phyloP scores from a whole-genome alignment of 441 rosid genomes.

The Euphorbia celastroides region DNA sequence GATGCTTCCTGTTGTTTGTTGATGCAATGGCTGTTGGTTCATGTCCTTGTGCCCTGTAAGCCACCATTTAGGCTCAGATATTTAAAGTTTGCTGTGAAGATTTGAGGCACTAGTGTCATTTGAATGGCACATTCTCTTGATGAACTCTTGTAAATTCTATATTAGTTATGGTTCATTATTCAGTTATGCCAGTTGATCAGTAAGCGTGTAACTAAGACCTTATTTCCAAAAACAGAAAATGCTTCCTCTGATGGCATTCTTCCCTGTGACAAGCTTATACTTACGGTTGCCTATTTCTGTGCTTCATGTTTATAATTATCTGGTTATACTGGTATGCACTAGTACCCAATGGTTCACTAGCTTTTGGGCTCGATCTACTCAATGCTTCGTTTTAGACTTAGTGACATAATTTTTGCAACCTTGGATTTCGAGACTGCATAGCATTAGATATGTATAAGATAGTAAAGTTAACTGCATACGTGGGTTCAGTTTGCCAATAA shows the following conservation, averaged over 20 bases:
- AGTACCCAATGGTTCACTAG: background rate
- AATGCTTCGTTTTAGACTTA: background rate
- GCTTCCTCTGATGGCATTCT: background rate
- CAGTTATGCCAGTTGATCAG: background rate
- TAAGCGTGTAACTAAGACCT: no score
- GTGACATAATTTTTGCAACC: background rate
- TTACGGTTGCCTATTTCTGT: background rate
- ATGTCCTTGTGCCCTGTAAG: background rate
- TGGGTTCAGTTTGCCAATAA: no score
- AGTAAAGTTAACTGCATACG: no score
- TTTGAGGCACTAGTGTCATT: background rate
- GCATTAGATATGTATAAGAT: background rate
- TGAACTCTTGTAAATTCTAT: background rate
- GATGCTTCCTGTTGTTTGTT: background rate
- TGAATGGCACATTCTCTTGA: background rate
- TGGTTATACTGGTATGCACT: background rate
- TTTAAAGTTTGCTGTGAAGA: background rate
- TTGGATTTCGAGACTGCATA: background rate
- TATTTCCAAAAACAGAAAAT: no score
- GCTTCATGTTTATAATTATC: background rate
- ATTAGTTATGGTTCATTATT: background rate
- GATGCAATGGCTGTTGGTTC: background rate
- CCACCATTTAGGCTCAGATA: background rate
- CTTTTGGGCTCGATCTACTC: background rate
- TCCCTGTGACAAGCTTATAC: background rate